Percentiles rank a stretch among this genome's conserved stretches.
These are phyloP conservation scores for Lactarius hatsudake DNA, from an alignment of 768 basidiomycete genomes.

Conservation along the genomic window DNA sequence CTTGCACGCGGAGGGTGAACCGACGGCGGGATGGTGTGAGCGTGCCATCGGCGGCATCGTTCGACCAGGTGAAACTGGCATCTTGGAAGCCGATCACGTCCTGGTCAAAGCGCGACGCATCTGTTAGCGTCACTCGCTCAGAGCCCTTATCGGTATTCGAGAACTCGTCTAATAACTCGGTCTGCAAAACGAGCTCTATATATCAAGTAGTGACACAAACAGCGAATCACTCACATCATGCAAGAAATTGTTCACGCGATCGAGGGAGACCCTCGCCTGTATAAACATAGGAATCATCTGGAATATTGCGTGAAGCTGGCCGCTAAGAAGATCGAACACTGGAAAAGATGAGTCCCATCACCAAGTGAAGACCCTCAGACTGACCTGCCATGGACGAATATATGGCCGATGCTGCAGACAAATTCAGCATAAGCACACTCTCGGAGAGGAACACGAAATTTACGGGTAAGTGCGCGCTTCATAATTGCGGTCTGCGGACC, in stretches of 20 bases:
- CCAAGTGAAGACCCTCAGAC: not conserved
- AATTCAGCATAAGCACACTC: not conserved
- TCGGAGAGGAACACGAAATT: not conserved
- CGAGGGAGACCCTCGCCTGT: conserved; percentile 39
- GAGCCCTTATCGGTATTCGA: conserved; percentile 19
- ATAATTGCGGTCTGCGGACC: conserved; percentile 33
- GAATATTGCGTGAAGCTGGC: conserved; percentile 32
- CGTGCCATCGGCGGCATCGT: conserved; percentile 34
- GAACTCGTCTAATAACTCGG: conserved; percentile 36
- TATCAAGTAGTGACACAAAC: not conserved
- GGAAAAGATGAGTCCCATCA: not conserved
- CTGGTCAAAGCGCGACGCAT: conserved; percentile 24
- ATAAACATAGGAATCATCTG: conserved; percentile 30
- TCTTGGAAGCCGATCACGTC: conserved; percentile 49
- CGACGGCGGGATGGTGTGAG: conserved; percentile 44
- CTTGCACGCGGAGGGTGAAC: conserved; percentile 51
- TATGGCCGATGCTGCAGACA: conserved; percentile 29
- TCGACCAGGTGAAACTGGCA: conserved; percentile 55
- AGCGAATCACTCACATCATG: conserved; percentile 26
- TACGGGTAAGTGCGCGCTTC: conserved; percentile 35
- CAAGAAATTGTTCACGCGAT: conserved; percentile 42
- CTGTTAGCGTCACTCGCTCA: conserved; percentile 21
- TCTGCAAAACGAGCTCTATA: conserved; percentile 24
- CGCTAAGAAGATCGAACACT: conserved; percentile 43
- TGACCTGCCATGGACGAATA: conserved; percentile 33